Percentiles rank a stretch among this genome's conserved stretches.
These are phyloP conservation scores for Brassica cretica DNA, from an alignment of 345 rosid genomes.

Conservation along the genomic window DNA sequence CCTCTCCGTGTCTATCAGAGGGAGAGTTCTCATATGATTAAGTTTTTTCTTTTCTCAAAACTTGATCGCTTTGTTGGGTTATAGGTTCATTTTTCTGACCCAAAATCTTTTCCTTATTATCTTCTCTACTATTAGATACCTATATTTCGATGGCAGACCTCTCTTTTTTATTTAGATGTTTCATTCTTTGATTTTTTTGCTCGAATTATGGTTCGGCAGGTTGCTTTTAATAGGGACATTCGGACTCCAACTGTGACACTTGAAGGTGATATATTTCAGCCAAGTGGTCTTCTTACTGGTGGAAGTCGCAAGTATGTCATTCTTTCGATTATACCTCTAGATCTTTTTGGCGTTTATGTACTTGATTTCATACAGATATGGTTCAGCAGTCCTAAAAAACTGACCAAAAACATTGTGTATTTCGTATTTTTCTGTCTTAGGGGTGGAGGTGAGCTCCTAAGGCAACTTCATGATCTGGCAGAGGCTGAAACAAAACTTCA, in stretches of 20 bases:
- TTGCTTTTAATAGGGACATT: slow-evolving; percentile 69
- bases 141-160: background rate
- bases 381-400: background rate
- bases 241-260: slow-evolving; percentile 81
- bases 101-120: background rate
- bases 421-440: slow-evolving; percentile 39
- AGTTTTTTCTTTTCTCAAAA: background rate
- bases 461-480: slow-evolving; percentile 76
- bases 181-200: slow-evolving; percentile 20
- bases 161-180: slow-evolving; percentile 6
- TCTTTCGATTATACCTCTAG: slow-evolving; percentile 2
- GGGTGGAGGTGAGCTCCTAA: slow-evolving; percentile 80
- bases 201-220: slow-evolving; percentile 46
- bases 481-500: slow-evolving; percentile 72
- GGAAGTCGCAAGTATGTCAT: slow-evolving; percentile 80
- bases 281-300: slow-evolving; percentile 92
- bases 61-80: slow-evolving; percentile 13
- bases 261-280: slow-evolving; percentile 90
- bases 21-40: background rate
- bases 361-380: background rate
- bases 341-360: background rate
- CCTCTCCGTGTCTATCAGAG: slow-evolving; percentile 13
- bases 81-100: background rate
- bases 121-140: slow-evolving; percentile 11
- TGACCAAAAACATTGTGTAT: slow-evolving; percentile 4